Evolutionary conservation across 495 filamentous ascomycete species (phyloP).

Genomic region (Daldinia caldariorum): DNA sequence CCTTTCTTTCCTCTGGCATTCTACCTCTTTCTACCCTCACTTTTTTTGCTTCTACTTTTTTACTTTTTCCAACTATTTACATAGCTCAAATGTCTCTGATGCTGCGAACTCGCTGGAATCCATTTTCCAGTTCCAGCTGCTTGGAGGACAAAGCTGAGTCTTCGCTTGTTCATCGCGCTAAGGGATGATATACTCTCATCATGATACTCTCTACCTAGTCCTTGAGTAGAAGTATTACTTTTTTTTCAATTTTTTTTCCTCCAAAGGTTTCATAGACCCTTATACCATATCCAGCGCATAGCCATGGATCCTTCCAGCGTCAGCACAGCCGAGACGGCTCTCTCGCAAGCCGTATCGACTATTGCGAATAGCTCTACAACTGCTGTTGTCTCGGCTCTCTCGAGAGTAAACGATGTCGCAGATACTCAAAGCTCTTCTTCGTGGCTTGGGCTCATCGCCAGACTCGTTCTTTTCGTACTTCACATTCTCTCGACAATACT

Average conservation of each 20-base stretch:
- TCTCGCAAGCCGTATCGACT: slow-evolving; percentile 42
- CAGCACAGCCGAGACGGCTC: slow-evolving; percentile 22
- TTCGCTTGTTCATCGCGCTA: slow-evolving; percentile 17
- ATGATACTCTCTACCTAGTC: slow-evolving; percentile 30
- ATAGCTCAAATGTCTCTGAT: slow-evolving; percentile 44
- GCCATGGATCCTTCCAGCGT: slow-evolving; percentile 36
- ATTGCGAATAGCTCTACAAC: slow-evolving; percentile 40
- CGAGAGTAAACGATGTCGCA: slow-evolving; percentile 52
- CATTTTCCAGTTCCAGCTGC: slow-evolving; percentile 33
- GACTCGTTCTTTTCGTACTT: slow-evolving; percentile 63
- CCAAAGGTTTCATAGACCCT: background rate
- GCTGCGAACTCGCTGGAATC: slow-evolving; percentile 32
- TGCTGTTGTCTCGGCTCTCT: slow-evolving; percentile 46
- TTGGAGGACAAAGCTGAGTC: slow-evolving; percentile 22
- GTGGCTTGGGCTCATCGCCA: slow-evolving; percentile 60
- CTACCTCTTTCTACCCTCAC: slow-evolving; percentile 7
- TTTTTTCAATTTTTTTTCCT: background rate
- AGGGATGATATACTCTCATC: slow-evolving; percentile 24
- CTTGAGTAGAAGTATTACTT: slow-evolving; percentile 1
- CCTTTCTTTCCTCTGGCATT: slow-evolving; percentile 37
- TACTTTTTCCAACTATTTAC: background rate
- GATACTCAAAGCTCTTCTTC: slow-evolving; percentile 52
- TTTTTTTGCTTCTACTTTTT: background rate
- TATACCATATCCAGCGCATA: background rate
- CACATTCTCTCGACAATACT: slow-evolving; percentile 76